Conservation (phyloP, 345 rosid species). For the Litchi chinensis region DNA sequence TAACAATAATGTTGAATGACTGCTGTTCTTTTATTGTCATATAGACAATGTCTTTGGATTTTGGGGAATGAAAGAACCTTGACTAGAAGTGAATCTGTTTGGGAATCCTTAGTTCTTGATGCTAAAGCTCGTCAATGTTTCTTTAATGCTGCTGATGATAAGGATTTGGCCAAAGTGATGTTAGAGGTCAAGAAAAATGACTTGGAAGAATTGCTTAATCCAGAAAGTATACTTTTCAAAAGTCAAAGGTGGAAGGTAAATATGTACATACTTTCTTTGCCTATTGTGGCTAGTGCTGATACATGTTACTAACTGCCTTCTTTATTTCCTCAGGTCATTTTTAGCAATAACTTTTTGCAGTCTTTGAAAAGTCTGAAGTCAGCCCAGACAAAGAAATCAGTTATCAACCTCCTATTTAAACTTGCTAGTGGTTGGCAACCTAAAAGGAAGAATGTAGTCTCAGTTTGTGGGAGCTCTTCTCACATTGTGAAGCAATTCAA, state of each 20-base stretch:
- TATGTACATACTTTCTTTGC: background rate
- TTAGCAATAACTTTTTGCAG: slow-evolving; percentile 44
- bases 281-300: background rate
- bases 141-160: slow-evolving; percentile 37
- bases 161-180: slow-evolving; percentile 35
- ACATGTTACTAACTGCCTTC: background rate
- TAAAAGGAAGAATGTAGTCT: slow-evolving; percentile 35
- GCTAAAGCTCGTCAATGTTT: slow-evolving; percentile 25
- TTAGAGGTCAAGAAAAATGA: slow-evolving; percentile 42
- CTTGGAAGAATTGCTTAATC: slow-evolving; percentile 41
- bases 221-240: slow-evolving; percentile 35
- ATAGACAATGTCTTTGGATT: slow-evolving; percentile 7
- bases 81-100: slow-evolving; percentile 19
- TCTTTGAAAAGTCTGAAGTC: slow-evolving; percentile 50
- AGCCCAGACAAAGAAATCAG: slow-evolving; percentile 19
- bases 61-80: background rate
- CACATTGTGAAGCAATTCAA: slow-evolving; percentile 43
- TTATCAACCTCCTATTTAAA: slow-evolving; percentile 30
- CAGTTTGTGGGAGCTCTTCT: slow-evolving; percentile 32
- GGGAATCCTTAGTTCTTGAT: slow-evolving; percentile 39
- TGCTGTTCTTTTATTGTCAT: background rate
- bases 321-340: slow-evolving; percentile 35
- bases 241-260: slow-evolving; percentile 52
- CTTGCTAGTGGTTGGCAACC: slow-evolving; percentile 58
- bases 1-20: background rate